These are phyloP conservation scores for Penicillium lividum DNA, from an alignment of 495 filamentous ascomycete species.

Conservation along the genomic window DNA sequence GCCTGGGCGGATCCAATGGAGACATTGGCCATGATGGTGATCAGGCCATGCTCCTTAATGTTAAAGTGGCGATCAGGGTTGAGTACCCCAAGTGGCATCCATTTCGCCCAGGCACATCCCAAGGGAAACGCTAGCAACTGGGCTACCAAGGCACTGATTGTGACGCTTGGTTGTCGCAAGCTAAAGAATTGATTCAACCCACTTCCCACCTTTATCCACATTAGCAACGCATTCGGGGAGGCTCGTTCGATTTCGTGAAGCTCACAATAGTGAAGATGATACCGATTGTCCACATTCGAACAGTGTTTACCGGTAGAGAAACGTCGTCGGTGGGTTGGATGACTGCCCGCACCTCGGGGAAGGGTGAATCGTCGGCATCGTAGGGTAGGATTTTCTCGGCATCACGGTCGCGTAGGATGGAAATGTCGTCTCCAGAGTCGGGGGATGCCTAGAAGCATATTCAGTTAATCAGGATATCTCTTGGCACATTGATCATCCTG, in stretches of 20 bases:
- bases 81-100: constrained; percentile 55
- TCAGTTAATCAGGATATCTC: not conserved
- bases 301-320: constrained; percentile 64
- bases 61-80: constrained; percentile 76
- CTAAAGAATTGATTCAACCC: constrained; percentile 75
- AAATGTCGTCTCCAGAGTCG: constrained; percentile 19
- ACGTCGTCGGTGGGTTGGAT: constrained; percentile 60
- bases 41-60: constrained; percentile 77
- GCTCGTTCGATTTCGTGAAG: not conserved
- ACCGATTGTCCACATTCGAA: constrained; percentile 73
- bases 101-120: constrained; percentile 59
- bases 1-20: constrained; percentile 65
- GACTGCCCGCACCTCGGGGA: constrained; percentile 60
- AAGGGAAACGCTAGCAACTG: constrained; percentile 73
- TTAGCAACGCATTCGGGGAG: not conserved
- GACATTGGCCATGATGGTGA: constrained; percentile 71
- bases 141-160: constrained; percentile 65
- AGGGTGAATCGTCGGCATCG: constrained; percentile 66
- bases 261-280: constrained; percentile 60
- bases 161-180: constrained; percentile 58
- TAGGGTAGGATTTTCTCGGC: constrained; percentile 41
- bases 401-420: constrained; percentile 39
- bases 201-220: constrained; percentile 50
- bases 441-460: constrained; percentile 9
- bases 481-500: not conserved